These are phyloP conservation scores for Suillus subalutaceus DNA, from an alignment of 768 basidiomycete species.

Conservation along the genomic window DNA sequence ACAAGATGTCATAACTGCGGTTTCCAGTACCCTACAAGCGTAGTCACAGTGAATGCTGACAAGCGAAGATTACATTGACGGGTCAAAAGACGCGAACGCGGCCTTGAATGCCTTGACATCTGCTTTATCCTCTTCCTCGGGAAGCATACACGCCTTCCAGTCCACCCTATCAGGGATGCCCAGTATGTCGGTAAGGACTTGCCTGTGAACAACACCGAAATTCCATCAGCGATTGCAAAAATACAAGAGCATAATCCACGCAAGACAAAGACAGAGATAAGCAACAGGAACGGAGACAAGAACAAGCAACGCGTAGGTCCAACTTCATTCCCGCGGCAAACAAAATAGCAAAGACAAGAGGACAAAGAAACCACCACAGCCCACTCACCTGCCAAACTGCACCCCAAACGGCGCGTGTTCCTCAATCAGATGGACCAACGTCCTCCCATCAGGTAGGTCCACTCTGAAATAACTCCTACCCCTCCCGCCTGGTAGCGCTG, in stretches of 20 bases:
- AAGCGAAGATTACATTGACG: slow-evolving; percentile 35
- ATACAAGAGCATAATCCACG: not conserved
- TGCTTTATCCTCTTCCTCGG: slow-evolving; percentile 82
- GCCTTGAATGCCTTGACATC: slow-evolving; percentile 85
- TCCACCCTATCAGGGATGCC: slow-evolving; percentile 79
- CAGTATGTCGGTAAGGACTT: slow-evolving; percentile 79
- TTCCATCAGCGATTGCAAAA: slow-evolving; percentile 10
- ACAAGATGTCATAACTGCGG: not conserved
- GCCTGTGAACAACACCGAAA: slow-evolving; percentile 47
- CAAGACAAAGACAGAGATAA: not conserved
- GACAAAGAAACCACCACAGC: slow-evolving; percentile 1
- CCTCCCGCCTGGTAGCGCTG: slow-evolving; percentile 20
- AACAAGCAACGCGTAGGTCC: not conserved
- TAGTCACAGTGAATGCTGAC: not conserved
- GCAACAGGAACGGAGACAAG: not conserved
- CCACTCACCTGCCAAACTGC: slow-evolving; percentile 88
- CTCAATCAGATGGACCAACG: slow-evolving; percentile 85
- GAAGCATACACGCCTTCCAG: slow-evolving; percentile 87
- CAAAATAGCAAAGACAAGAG: not conserved
- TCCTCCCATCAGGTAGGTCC: slow-evolving; percentile 84
- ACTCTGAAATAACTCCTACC: slow-evolving; percentile 82
- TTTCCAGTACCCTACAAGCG: slow-evolving; percentile 3
- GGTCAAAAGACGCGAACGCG: slow-evolving; percentile 78
- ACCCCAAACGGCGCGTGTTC: slow-evolving; percentile 80
- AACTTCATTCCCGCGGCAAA: not conserved